These are phyloP conservation scores for Aciculosporium take DNA, from an alignment of 2,329 filamentous ascomycete species.

Conservation along the genomic window DNA sequence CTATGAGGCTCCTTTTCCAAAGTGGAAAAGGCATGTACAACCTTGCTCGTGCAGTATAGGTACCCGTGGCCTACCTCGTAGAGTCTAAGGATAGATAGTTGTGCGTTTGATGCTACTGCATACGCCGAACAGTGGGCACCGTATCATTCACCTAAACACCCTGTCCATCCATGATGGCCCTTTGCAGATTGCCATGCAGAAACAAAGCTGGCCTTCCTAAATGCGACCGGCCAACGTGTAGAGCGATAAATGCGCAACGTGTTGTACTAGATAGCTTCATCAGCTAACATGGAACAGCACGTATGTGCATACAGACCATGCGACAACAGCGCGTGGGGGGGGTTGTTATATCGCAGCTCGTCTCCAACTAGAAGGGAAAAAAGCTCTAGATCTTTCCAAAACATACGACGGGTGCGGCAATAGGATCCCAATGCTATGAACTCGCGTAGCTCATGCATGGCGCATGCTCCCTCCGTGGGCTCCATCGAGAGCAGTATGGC, in stretches of 20 bases:
- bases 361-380: not conserved
- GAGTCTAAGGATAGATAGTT: no score
- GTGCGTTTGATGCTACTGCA: not conserved
- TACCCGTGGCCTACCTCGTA: no score
- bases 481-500: not conserved
- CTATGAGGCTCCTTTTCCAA: no score
- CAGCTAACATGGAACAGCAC: not conserved
- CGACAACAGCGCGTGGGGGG: not conserved
- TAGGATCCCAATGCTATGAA: not conserved
- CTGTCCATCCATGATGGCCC: not conserved
- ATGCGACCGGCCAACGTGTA: no score
- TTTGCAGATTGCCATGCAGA: not conserved
- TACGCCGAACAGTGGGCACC: not conserved
- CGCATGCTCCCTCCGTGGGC: not conserved
- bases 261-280: not conserved
- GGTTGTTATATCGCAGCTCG: not conserved
- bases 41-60: not conserved
- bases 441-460: not conserved
- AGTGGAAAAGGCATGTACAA: no score
- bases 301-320: no score
- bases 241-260: no score
- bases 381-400: not conserved
- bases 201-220: not conserved
- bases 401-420: not conserved
- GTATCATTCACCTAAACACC: not conserved